phyloP scores from a whole-genome alignment of 2,329 filamentous ascomycete species.

The Aureobasidium uvarum region DNA sequence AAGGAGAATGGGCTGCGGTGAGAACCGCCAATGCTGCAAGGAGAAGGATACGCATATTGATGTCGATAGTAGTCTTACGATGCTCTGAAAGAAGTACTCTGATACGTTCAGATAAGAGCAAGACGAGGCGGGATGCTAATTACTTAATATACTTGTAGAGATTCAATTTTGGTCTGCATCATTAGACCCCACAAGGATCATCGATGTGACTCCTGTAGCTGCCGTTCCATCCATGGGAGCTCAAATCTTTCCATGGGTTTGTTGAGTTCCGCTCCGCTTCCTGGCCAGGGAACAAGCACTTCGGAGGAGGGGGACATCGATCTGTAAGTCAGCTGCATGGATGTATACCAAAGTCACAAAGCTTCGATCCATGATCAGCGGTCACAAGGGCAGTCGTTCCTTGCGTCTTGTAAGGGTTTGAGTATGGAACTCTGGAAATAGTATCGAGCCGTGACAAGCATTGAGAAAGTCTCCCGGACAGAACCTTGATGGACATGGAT shows the following conservation, averaged over 20 bases:
- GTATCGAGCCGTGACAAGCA: slow-evolving; percentile 2
- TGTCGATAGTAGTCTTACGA: neutral
- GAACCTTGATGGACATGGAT: neutral
- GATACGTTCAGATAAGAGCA: neutral
- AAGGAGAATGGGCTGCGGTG: neutral
- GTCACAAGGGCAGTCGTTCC: neutral
- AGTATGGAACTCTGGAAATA: neutral
- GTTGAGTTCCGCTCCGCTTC: neutral
- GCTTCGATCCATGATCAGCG: neutral
- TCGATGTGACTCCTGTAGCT: neutral
- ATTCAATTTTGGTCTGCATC: neutral
- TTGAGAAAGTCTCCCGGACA: neutral
- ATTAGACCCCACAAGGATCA: neutral
- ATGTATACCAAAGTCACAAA: slow-evolving; percentile 4
- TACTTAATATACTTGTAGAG: slow-evolving; percentile 3
- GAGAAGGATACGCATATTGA: neutral
- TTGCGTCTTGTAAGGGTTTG: neutral
- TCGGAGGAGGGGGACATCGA: slow-evolving; percentile 6
- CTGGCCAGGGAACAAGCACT: neutral
- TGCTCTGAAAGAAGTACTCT: neutral
- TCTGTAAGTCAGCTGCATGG: slow-evolving; percentile 12
- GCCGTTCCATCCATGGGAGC: neutral
- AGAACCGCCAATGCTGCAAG: neutral
- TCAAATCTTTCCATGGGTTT: neutral
- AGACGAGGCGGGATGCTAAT: neutral